Base-by-base conservation (phyloP, 805 yeast species). In the Lipomyces kockii region DNA sequence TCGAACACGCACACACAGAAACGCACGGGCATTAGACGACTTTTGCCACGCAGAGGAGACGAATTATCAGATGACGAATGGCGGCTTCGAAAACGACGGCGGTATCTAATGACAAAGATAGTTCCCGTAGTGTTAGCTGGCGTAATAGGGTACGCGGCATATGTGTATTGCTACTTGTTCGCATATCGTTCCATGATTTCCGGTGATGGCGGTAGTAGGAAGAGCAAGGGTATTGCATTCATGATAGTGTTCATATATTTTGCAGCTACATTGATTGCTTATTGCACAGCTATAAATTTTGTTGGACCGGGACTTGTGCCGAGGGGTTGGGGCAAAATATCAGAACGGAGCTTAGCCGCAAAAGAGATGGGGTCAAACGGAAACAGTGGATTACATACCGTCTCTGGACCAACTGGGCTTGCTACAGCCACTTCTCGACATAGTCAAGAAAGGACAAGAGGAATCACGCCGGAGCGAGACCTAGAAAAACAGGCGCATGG, bases 291-390 rank as follows among this genome's bases (percentile, higher is more conserved):
- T 27, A 74, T 88, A 0, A 69, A 81, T 20, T 14, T 74, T 1
- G 63, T 73, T n/a, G 94, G 93, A 0, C 90, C 93, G 0, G 95
- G 95, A 0, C 73, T 79, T 0, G 82, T 83, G 0, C 72, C 63
- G 25, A 75, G 4, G 71, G 76, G 43, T 67, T 80, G 5, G 84
- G 85, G 0, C 75, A 82, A 1, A 80, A 76, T 63, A 7, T 14
- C 8, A 54, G 57, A 29, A 54, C 57, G 20, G 57, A n/a, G 11
- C 14, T 8, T 54, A 5, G 35, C 35, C 1, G 35, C 57, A 14
- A 53, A 53, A 53, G 37, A 54, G 32, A 52, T 25, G 12, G 32
- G 32, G 14, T 70, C 63, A 5, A 74, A 80, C 12, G 27, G 61
- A 5, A 20, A 59, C 17, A n/a, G 20, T 20, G 61, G 37, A 20